Base-by-base conservation (phyloP, 2,329 filamentous ascomycete genomes). In the Hymenoscyphus infarciens region DNA sequence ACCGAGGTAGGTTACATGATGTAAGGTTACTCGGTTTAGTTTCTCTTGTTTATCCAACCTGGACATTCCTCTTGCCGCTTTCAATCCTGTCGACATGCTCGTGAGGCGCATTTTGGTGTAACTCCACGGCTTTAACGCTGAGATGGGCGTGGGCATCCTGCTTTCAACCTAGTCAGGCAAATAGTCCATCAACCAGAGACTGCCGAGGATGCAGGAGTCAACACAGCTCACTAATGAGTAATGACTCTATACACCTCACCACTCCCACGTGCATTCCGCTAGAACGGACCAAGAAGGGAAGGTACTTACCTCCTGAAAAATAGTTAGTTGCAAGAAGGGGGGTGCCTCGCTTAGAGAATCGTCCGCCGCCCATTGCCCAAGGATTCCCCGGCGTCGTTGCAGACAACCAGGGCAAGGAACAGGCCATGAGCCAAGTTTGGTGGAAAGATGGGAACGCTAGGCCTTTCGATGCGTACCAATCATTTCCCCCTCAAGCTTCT, bases 401-500 rank as follows among this genome's bases (percentile, higher is more conserved):
- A 38, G 35, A 38, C 35, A 13, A 52, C 45, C 45, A 52, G 45
- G 45, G 22, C 45, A 22, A 10, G 42, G 39, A 19, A n/a, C 16
- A 49, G 42, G n/a, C 42, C 19, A n/a, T n/a, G n/a, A 49, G 42
- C 11, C 42, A 19, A 49, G 42, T 19, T 49, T n/a, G 42, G 8
- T 19, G 42, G 19, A 49, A 49, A 49, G 42, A 10, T 52, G 45
- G 45, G 45, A 52, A 52, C 45, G 45, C 45, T n/a, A 52, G 45
- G 45, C 4, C 45, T 52, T 52, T 19, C 42, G 45, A 52, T 22
- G 45, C 45, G 45, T 25, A 52, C 45, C 45, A 52, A 10, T n/a
- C 45, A 4, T 52, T 52, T 25, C 11, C 19, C 11, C 11, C 19
- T 19, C 45, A 52, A 52, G 45, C 45, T 52, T 22, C 19, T 22